Evolutionary conservation across 2,329 filamentous ascomycete genomes (phyloP).

Genomic region (Exophiala bonariae): DNA sequence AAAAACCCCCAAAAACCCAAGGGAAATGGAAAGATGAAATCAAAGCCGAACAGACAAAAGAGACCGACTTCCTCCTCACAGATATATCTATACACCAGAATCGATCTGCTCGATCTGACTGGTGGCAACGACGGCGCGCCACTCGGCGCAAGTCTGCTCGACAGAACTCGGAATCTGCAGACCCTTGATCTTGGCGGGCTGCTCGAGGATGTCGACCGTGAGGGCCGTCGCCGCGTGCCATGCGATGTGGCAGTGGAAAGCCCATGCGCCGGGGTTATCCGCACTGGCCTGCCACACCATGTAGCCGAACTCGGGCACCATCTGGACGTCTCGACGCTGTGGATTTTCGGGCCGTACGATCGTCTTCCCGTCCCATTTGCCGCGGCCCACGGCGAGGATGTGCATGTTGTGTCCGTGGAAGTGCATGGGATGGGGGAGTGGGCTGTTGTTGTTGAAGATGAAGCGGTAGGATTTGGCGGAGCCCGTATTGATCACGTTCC

Average conservation of each 20-base stretch:
- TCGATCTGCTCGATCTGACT: conserved; percentile 7
- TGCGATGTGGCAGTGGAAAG: conserved; percentile 43
- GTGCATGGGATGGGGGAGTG: conserved; percentile 39
- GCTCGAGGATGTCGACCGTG: conserved; percentile 30
- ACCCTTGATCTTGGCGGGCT: conserved; percentile 6
- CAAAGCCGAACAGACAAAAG: no score
- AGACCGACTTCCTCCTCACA: no score
- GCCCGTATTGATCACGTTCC: conserved; percentile 23
- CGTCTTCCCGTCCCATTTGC: conserved; percentile 19
- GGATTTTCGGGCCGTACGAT: conserved; percentile 33
- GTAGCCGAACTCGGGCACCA: conserved; percentile 34
- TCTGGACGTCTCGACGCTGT: conserved; percentile 39
- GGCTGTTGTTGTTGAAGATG: conserved; percentile 24
- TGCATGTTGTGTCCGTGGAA: conserved; percentile 33
- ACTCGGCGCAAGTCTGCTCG: conserved; percentile 9
- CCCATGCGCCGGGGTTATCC: conserved; percentile 45
- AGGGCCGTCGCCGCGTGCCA: conserved; percentile 12
- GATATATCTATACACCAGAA: conserved; percentile 10
- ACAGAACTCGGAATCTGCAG: conserved; percentile 2
- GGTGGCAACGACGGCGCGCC: conserved; percentile 4
- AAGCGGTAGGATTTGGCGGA: conserved; percentile 16
- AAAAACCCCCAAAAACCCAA: no score
- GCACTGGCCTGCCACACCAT: conserved; percentile 41
- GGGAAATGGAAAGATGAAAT: no score
- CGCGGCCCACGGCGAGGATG: conserved; percentile 19